Conservation (phyloP, 2,329 filamentous ascomycete species). For the Teratosphaeria viscida region DNA sequence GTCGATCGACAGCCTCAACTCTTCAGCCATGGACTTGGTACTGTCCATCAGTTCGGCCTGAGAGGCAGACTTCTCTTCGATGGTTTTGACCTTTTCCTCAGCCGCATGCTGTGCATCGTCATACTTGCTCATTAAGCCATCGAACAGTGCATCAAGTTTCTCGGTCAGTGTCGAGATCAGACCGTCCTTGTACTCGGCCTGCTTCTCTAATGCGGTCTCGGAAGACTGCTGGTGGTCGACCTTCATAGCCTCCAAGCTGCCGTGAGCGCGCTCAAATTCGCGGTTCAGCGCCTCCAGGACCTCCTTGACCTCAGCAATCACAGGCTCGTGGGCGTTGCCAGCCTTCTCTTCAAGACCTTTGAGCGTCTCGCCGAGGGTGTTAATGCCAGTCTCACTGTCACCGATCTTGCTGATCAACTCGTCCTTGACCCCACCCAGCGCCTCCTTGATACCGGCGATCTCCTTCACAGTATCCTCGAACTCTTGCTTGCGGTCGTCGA, state of each 20-base stretch:
- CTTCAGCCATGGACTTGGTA: slow-evolving; percentile 73
- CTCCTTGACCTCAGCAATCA: slow-evolving; percentile 43
- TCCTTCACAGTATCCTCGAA: slow-evolving; percentile 67
- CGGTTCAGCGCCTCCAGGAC: slow-evolving; percentile 64
- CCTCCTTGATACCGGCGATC: slow-evolving; percentile 65
- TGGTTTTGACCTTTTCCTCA: slow-evolving; percentile 62
- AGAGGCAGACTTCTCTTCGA: slow-evolving; percentile 61
- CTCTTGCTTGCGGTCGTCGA: slow-evolving; percentile 76
- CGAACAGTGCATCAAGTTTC: slow-evolving; percentile 66
- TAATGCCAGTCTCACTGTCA: slow-evolving; percentile 59
- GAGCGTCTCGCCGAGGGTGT: slow-evolving; percentile 46
- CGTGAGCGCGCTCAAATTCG: slow-evolving; percentile 80
- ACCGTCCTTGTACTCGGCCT: slow-evolving; percentile 47
- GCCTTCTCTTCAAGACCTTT: slow-evolving; percentile 63
- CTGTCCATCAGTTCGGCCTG: slow-evolving; percentile 63
- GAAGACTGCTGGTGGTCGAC: slow-evolving; percentile 60
- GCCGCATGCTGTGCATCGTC: slow-evolving; percentile 69
- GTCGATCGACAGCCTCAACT: slow-evolving; percentile 76
- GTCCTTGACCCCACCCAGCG: slow-evolving; percentile 68
- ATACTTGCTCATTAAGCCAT: slow-evolving; percentile 74
- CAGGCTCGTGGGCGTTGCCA: slow-evolving; percentile 31
- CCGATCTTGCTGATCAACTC: slow-evolving; percentile 67
- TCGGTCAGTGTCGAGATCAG: slow-evolving; percentile 44
- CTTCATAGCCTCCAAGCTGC: slow-evolving; percentile 68
- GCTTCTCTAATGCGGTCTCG: slow-evolving; percentile 45